Evolutionary conservation across 225 moss, liverwort and hornwort genomes (phyloP), one percentile per base, ranked within the genome.

Genomic region (Polytrichum commune): DNA sequence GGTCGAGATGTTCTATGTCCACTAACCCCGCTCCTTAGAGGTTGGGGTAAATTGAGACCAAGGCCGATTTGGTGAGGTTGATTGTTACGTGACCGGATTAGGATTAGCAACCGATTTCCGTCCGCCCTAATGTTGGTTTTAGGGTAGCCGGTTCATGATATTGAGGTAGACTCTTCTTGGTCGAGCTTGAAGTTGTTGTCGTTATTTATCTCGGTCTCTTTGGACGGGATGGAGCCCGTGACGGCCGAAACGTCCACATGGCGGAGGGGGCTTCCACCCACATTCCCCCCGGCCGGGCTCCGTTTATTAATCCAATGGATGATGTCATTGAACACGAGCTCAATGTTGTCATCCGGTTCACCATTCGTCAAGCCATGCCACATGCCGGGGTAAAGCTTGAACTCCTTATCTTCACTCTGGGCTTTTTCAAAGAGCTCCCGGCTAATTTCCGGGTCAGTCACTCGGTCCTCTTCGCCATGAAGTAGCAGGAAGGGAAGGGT

Each of bases 331-430:
- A 67, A 93, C 33, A 93, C 93, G 4, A 83, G 81, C 62, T 93
- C 90, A 23, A 90, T 75, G 73, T 88, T 85, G 55, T 91, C 88
- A 6, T 90, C 88, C 0, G 91, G 72, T 76, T 93, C 91, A 6
- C 93, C 93, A 1, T 83, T 53, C 29, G 89, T 91, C 60, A 93
- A 80, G 53, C 91, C 80, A 46, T 93, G 93, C 93, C 93, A 93
- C 93, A 93, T 88, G 23, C 88, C 91, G 2, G 88, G 83, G 74
- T 93, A 93, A 24, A 89, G 72, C 73, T 88, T 88, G 5, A 93
- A 71, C 22, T 89, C 85, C 72, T 93, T 93, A 76, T 93, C 91
- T 69, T 76, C 76, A 80, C 93, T 93, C 62, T 72, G 77, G 61
- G 93, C 77, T 9, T 38, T 66, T 6, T 82, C 56, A 54, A 74